Evolutionary conservation across 306 rosid genomes (phyloP), one percentile per base, ranked within the genome.

Genomic region (Inga laurina): DNA sequence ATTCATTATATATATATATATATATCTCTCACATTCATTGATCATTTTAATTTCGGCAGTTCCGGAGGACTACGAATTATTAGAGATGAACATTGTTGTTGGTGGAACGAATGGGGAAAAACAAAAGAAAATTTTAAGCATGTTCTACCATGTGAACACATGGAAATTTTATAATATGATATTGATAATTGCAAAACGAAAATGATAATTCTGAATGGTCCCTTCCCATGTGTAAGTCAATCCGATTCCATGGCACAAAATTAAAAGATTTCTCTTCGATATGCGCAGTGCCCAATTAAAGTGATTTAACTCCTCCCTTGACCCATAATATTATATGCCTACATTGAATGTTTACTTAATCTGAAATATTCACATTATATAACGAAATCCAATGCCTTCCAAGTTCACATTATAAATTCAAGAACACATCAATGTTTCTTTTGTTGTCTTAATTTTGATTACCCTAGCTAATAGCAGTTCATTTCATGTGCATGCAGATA

Each of bases 401-500:
- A 61, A 79, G 10, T 64, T 79, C 86, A 39, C 43, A 39, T 44
- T n/a, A 57, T 72, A n/a, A n/a, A 52, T 65, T 79, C 82, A 82
- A 79, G 65, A 87, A 34, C 44, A 32, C 44, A 66, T 66, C 10
- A 66, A 14, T 66, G 45, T 66, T 34, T 34, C 45, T 67, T 67
- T 34, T 35, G 45, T 18, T 35, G 22, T 35, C 45, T 7, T 7
- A 32, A 15, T 66, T 66, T 16, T 66, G 44, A 6, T 64, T 64
- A 13, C 64, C 30, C 64, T 21, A 16, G 19, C 70, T 27, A 64
- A 66, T 34, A 7, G n/a, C 43, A 57, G 4, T 57, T 32, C 22
- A 66, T 66, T 66, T 66, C 72, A 66, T 66, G 11, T 66, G 22
- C 39, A 30, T 32, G 21, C 41, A 27, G 44, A 10, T 34, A 13